Base-by-base conservation (phyloP, 2,329 filamentous ascomycete species). In the Venturia effusa region DNA sequence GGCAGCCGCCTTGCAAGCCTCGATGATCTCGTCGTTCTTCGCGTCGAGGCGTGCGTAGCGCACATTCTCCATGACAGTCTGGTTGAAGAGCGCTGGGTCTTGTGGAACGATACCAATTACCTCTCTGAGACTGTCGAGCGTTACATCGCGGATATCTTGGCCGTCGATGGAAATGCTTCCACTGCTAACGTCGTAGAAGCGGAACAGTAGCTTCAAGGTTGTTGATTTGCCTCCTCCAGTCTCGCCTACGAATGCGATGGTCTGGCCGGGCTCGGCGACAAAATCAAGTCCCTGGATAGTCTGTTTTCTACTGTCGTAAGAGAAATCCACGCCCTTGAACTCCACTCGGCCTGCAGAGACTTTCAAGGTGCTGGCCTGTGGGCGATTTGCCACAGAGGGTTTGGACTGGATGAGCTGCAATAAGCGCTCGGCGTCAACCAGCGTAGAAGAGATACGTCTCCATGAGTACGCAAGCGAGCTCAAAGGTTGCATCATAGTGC, bases 351-450 rank as follows among this genome's bases (percentile, higher is more conserved):
- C 83, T 4, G 74, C 69, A 0, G 73, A 74, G 10, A 83, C 70
- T 0, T 73, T 68, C 1, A 88, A 72, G 1, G 76, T 70, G 15
- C 68, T 70, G 0, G 83, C 82, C 10, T 72, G 74, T 1, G 77
- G 74, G 40, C 74, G 74, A 55, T 87, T 81, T 0, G 72, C 70
- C 8, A 88, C 79, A 1, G 77, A 80, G 0, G 85, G 79, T 65
- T 86, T 81, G 7, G 81, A 84, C 59, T 82, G 78, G 8, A 88
- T 75, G 0, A 88, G 76, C 51, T 79, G 75, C 19, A 84, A 77
- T 6, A 88, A 75, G 4, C 84, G 80, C 69, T 90, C 87, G 0
- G 86, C 84, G 68, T 89, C 84, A 43, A 89, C 82, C 32, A 90
- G 74, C 59, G 83, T 80, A 24, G 75, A 74, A 3, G 78, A 76